Evolutionary conservation across 495 filamentous ascomycete species (phyloP).

Genomic region (Aspergillus asperescens): DNA sequence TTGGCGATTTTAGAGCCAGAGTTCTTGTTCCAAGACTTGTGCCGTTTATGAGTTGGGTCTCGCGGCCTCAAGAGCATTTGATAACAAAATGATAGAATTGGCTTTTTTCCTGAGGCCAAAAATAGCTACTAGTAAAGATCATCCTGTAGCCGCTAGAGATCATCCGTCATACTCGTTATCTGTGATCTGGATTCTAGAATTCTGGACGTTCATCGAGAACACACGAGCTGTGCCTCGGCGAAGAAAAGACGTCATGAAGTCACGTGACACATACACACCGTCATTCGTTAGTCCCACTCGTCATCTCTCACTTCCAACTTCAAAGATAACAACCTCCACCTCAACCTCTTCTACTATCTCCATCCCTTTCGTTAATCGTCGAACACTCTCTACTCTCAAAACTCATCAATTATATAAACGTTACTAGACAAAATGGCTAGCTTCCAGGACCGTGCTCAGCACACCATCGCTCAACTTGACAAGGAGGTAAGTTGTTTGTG

Average conservation of each 20-base stretch:
- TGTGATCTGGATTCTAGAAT: neutral
- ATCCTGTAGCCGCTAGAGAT: neutral
- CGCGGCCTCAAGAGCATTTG: neutral
- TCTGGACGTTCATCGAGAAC: neutral
- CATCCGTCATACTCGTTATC: neutral
- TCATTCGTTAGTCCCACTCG: slow-evolving; percentile 3
- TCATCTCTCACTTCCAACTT: slow-evolving; percentile 16
- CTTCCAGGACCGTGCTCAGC: slow-evolving; percentile 88
- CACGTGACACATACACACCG: slow-evolving; percentile 21
- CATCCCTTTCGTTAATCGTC: neutral
- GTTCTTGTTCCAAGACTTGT: neutral
- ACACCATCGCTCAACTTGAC: slow-evolving; percentile 85
- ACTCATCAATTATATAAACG: neutral
- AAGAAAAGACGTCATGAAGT: slow-evolving; percentile 20
- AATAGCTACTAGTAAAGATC: neutral
- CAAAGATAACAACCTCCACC: slow-evolving; percentile 7
- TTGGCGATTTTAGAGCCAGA: slow-evolving; percentile 2
- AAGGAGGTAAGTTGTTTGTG: slow-evolving; percentile 75
- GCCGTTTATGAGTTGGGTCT: neutral
- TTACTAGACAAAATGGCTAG: slow-evolving; percentile 49
- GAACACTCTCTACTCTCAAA: neutral
- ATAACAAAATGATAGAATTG: neutral
- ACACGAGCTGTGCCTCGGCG: neutral
- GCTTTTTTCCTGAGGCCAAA: neutral
- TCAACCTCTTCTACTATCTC: slow-evolving; percentile 3